Percentiles rank a stretch among this genome's conserved stretches.
Conservation (phyloP, 768 basidiomycete species). For the Daedaleopsis nitida region DNA sequence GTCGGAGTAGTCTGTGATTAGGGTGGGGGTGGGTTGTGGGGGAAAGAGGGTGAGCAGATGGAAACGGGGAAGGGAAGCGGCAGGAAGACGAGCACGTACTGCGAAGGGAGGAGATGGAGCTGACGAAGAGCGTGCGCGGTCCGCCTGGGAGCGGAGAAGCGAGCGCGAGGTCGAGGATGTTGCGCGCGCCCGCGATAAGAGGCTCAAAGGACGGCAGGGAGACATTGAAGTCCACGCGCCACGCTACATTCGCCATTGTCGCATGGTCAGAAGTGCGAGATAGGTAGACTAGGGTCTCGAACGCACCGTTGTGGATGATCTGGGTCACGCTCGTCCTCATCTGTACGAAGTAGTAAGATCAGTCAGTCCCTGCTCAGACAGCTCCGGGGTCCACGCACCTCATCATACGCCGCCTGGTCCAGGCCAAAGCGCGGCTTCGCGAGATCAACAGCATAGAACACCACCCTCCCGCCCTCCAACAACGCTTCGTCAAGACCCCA, state of each 20-base stretch:
- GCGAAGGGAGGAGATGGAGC: conserved; percentile 22
- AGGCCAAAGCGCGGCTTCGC: conserved; percentile 22
- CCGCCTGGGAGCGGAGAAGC: conserved; percentile 12
- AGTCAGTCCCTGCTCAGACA: background rate
- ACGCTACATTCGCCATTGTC: conserved; percentile 26
- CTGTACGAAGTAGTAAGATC: background rate
- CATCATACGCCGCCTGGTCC: conserved; percentile 9
- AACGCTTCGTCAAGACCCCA: conserved; percentile 17
- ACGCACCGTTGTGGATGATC: conserved; percentile 30
- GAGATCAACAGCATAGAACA: conserved; percentile 25
- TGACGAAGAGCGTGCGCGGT: conserved; percentile 29
- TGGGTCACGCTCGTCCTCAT: conserved; percentile 18
- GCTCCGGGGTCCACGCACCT: conserved; percentile 12
- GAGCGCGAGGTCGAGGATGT: conserved; percentile 21
- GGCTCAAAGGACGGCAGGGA: conserved; percentile 40
- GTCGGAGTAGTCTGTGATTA: conserved; percentile 6
- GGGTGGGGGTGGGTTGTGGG: background rate
- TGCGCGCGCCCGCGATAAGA: conserved; percentile 31
- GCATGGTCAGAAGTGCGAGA: background rate
- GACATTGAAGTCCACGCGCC: conserved; percentile 46
- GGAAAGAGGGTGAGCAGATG: conserved; percentile 23
- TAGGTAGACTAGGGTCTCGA: background rate
- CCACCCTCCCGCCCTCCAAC: conserved; percentile 16
- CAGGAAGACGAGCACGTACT: conserved; percentile 20
- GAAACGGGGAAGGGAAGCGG: conserved; percentile 23